Conservation (phyloP, 2,329 filamentous ascomycete genomes). For the Amphichorda felina region DNA sequence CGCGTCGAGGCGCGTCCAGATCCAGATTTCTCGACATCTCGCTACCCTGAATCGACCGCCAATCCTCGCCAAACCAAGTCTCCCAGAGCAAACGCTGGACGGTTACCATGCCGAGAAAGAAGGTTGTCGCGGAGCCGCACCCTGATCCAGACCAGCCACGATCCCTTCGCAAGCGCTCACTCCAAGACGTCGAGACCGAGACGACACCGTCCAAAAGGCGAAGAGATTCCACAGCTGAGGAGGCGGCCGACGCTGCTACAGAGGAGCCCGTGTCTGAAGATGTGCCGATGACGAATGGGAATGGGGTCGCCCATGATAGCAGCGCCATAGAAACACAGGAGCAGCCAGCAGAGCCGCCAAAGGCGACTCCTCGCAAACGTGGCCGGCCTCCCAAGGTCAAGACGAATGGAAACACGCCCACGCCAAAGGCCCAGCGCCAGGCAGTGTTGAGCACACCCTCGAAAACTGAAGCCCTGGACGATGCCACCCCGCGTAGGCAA, state of each 20-base stretch:
- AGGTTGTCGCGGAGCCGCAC: not conserved
- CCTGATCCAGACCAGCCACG: not conserved
- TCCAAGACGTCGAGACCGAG: constrained; percentile 12
- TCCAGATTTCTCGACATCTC: not conserved
- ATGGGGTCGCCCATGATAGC: constrained; percentile 11
- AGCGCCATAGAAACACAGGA: constrained; percentile 3
- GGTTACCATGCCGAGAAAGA: not conserved
- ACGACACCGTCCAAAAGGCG: constrained; percentile 17
- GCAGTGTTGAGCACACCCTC: constrained; percentile 24
- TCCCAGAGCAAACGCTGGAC: too few species aligned
- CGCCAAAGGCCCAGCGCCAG: constrained; percentile 22
- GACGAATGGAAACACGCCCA: constrained; percentile 18
- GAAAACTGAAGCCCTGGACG: constrained; percentile 16
- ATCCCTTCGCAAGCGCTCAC: constrained; percentile 9
- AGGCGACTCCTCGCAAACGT: constrained; percentile 20
- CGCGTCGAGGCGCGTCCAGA: not conserved
- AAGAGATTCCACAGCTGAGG: constrained; percentile 8
- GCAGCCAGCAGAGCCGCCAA: constrained; percentile 8
- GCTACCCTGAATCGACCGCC: not conserved
- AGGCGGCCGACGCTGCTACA: not conserved
- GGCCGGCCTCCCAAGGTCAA: constrained; percentile 16
- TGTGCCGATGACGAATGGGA: constrained; percentile 1
- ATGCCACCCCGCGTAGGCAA: constrained; percentile 49
- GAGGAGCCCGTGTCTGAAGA: not conserved
- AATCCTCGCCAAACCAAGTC: too few species aligned